Evolutionary conservation across 2,329 filamentous ascomycete species (phyloP).

Genomic region (Claviceps quebecensis): DNA sequence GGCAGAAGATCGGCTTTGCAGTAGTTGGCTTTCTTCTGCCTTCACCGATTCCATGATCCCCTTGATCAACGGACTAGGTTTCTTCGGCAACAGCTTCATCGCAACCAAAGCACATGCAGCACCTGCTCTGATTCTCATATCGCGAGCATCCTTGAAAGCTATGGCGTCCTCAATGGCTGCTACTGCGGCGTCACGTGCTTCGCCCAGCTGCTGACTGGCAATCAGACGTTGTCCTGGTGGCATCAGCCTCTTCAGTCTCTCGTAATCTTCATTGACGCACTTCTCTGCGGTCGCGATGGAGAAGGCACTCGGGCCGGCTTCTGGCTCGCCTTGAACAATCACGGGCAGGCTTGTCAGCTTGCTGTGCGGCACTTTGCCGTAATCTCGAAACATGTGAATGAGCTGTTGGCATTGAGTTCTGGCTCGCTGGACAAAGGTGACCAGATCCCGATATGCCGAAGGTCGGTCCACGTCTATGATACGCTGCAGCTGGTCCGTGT

Average conservation of each 20-base stretch:
- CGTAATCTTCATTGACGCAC: slow-evolving; percentile 73
- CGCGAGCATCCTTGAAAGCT: slow-evolving; percentile 63
- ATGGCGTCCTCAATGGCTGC: slow-evolving; percentile 69
- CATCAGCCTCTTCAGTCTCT: slow-evolving; percentile 77
- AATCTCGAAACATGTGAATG: slow-evolving; percentile 80
- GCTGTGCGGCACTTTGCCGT: slow-evolving; percentile 63
- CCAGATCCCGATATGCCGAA: slow-evolving; percentile 72
- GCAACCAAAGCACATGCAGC: slow-evolving; percentile 79
- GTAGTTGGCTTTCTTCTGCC: slow-evolving; percentile 75
- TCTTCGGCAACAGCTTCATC: slow-evolving; percentile 81
- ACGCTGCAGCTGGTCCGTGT: slow-evolving; percentile 51
- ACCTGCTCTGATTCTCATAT: slow-evolving; percentile 73
- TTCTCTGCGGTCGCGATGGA: slow-evolving; percentile 79
- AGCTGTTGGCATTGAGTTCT: slow-evolving; percentile 85
- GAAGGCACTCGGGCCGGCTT: slow-evolving; percentile 86
- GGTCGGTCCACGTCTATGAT: slow-evolving; percentile 76
- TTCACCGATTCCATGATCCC: slow-evolving; percentile 98
- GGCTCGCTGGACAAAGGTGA: slow-evolving; percentile 78
- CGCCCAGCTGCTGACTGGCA: slow-evolving; percentile 62
- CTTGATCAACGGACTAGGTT: slow-evolving; percentile 84
- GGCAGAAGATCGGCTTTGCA: slow-evolving; percentile 74
- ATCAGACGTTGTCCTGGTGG: slow-evolving; percentile 78
- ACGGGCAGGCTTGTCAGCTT: slow-evolving; percentile 74
- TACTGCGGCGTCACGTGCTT: slow-evolving; percentile 57
- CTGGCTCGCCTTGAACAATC: slow-evolving; percentile 82